Conservation (phyloP, 2,329 filamentous ascomycete species). For the Fusarium graminum region DNA sequence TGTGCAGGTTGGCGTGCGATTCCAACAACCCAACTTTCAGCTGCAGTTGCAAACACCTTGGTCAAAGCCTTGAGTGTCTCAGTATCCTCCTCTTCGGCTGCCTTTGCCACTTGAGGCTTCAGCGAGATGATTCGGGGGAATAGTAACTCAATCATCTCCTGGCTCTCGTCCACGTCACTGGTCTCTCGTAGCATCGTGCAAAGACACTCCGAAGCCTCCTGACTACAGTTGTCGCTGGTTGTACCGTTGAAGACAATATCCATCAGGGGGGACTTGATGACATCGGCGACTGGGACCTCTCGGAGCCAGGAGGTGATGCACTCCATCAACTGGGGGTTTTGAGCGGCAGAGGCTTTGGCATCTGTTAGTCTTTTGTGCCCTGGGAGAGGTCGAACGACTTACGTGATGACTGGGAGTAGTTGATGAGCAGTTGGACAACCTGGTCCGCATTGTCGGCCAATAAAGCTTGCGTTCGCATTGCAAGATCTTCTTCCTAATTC, state of each 20-base stretch:
- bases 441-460: constrained; percentile 90
- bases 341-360: constrained; percentile 75
- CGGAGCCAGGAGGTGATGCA: constrained; percentile 97
- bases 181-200: constrained; percentile 94
- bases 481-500: constrained; percentile 93
- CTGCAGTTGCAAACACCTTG: constrained; percentile 90
- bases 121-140: constrained; percentile 85
- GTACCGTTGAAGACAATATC: constrained; percentile 84
- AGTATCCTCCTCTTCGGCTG: constrained; percentile 82
- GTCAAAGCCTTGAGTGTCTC: constrained; percentile 91
- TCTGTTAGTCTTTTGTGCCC: constrained; percentile 34
- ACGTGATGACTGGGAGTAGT: constrained; percentile 94
- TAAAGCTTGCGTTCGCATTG: constrained; percentile 85
- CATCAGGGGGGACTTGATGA: constrained; percentile 88
- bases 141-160: constrained; percentile 83
- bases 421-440: constrained; percentile 87
- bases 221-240: constrained; percentile 80
- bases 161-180: constrained; percentile 90
- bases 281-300: constrained; percentile 85
- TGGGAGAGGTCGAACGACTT: constrained; percentile 54
- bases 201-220: constrained; percentile 91
- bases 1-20: constrained; percentile 86
- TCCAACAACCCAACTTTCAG: constrained; percentile 92
- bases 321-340: constrained; percentile 91
- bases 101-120: constrained; percentile 79